phyloP scores from a whole-genome alignment of 345 rosid genomes.

The Noccaea bulbosa region DNA sequence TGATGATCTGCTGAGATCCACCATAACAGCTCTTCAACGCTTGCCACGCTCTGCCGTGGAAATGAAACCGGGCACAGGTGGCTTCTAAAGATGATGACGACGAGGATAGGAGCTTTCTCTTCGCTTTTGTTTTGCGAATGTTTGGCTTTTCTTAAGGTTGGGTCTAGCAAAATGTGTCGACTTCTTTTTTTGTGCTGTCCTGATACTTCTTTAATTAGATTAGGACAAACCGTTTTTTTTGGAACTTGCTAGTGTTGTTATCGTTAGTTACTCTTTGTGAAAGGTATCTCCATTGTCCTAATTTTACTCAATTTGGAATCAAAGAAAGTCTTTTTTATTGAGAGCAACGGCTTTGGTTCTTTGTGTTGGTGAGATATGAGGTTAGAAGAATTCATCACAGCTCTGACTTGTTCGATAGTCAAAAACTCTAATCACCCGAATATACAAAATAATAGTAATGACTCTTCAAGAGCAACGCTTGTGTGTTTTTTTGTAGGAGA shows the following conservation, averaged over 20 bases:
- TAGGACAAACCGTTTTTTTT: background rate
- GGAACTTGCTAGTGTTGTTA: background rate
- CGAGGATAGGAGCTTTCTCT: slow-evolving; percentile 1
- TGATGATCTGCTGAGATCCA: slow-evolving; percentile 65
- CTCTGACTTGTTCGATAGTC: background rate
- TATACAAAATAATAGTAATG: background rate
- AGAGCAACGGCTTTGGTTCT: background rate
- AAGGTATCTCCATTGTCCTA: background rate
- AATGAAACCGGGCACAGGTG: slow-evolving; percentile 9
- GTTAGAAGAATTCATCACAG: background rate
- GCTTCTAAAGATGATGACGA: slow-evolving; percentile 17
- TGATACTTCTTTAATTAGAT: slow-evolving; percentile 15
- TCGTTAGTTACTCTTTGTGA: background rate
- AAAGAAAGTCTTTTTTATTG: slow-evolving; percentile 1
- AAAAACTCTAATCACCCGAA: slow-evolving; percentile 15
- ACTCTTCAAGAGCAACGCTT: slow-evolving; percentile 20
- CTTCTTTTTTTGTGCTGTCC: slow-evolving; percentile 30
- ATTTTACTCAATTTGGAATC: slow-evolving; percentile 6
- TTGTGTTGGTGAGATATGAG: background rate
- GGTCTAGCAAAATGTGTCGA: slow-evolving; percentile 37
- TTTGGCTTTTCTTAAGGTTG: background rate
- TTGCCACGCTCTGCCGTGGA: slow-evolving; percentile 34
- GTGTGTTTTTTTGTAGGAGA: slow-evolving; percentile 14
- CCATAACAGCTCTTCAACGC: slow-evolving; percentile 66
- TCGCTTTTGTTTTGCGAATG: background rate